phyloP scores from a whole-genome alignment of 495 filamentous ascomycete species.

The Xylaria grammica region DNA sequence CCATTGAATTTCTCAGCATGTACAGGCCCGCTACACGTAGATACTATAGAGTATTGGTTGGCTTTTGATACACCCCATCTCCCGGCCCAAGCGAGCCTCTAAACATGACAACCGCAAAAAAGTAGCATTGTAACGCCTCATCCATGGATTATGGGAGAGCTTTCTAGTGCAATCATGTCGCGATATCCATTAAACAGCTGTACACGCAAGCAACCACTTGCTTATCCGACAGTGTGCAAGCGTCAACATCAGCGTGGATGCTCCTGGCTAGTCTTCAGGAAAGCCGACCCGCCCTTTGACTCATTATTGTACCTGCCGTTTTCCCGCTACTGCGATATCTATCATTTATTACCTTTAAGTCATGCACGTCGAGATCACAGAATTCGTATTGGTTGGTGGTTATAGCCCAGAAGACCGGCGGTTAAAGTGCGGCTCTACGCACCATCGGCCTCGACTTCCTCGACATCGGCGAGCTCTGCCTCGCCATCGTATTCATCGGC shows the following conservation, averaged over 20 bases:
- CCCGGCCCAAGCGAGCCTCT: constrained; percentile 19
- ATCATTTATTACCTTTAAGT: constrained; percentile 26
- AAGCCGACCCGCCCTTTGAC: constrained; percentile 15
- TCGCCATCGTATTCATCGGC: constrained; percentile 47
- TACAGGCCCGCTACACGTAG: constrained; percentile 18
- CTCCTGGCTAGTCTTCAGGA: constrained; percentile 1
- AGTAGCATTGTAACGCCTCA: constrained; percentile 31
- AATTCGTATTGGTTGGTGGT: constrained; percentile 27
- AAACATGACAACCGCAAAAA: constrained; percentile 23
- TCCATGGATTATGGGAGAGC: constrained; percentile 30
- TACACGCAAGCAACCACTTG: constrained; percentile 22
- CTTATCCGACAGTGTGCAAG: constrained; percentile 8
- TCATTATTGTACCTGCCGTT: constrained; percentile 20
- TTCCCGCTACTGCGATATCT: constrained; percentile 18
- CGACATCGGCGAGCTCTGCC: constrained; percentile 48
- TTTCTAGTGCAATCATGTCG: constrained; percentile 43
- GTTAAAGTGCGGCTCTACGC: constrained; percentile 35
- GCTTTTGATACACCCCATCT: constrained; percentile 11
- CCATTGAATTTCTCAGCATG: constrained; percentile 15
- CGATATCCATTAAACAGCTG: constrained; percentile 39
- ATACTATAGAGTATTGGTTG: constrained; percentile 21
- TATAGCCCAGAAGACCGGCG: constrained; percentile 16
- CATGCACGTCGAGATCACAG: constrained; percentile 22
- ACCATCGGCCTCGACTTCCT: constrained; percentile 42
- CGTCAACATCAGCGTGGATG: neutral